A percentile compares a stretch with the other conserved stretches of the same genome.
Evolutionary conservation across 1,284 basidiomycete species (phyloP).

Genomic region (Testicularia cyperi): DNA sequence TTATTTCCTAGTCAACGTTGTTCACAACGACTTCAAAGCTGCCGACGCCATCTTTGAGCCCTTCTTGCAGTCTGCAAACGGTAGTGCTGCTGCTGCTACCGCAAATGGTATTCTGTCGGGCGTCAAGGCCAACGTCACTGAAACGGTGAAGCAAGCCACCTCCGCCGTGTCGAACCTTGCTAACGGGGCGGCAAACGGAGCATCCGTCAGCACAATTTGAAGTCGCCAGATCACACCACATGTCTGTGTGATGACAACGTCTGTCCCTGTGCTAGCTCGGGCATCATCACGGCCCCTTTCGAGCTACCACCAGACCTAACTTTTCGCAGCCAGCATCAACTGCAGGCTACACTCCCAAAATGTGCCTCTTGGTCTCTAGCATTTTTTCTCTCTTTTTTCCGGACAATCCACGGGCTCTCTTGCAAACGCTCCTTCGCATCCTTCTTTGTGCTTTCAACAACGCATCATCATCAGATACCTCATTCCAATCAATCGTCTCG

Average conservation of each 20-base stretch:
- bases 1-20: slow-evolving; percentile 58
- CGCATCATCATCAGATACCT: slow-evolving; percentile 29
- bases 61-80: slow-evolving; percentile 33
- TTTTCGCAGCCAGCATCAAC: neutral
- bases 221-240: too few relatives aligned
- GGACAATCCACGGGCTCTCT: slow-evolving; percentile 34
- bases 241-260: too few relatives aligned
- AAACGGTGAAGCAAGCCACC: slow-evolving; percentile 7
- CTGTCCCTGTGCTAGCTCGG: too few relatives aligned
- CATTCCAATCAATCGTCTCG: slow-evolving; percentile 2
- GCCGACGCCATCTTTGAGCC: slow-evolving; percentile 54
- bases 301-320: too few relatives aligned
- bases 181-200: slow-evolving; percentile 20
- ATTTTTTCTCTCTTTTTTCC: slow-evolving; percentile 3
- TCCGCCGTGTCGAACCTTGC: slow-evolving; percentile 18
- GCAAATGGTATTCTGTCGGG: slow-evolving; percentile 11
- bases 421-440: too few relatives aligned
- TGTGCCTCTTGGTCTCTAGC: neutral
- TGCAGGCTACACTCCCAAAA: too few relatives aligned
- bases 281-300: neutral
- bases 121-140: slow-evolving; percentile 12
- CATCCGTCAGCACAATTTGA: too few relatives aligned
- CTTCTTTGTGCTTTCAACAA: slow-evolving; percentile 37
- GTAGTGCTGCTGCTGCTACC: too few relatives aligned
- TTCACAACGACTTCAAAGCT: slow-evolving; percentile 58